Conservation (phyloP, 2,329 filamentous ascomycete species). For the Epichloe baconii region DNA sequence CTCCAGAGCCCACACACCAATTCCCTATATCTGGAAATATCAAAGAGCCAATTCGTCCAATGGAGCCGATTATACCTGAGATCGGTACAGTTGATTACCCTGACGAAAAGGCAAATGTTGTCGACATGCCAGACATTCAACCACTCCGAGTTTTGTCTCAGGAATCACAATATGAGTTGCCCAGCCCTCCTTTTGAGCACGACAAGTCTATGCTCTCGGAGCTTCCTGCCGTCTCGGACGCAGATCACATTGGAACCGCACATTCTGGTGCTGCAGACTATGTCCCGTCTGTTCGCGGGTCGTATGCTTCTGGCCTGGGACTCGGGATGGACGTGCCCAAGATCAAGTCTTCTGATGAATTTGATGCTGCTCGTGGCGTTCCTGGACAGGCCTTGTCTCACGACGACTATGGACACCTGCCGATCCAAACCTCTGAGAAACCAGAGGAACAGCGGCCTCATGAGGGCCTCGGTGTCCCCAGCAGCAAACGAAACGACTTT, state of each 20-base stretch:
- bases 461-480: conserved; percentile 36
- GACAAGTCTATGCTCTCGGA: conserved; percentile 8
- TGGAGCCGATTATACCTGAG: conserved; percentile 25
- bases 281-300: conserved; percentile 14
- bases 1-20: conserved; percentile 17
- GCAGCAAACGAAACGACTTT: conserved; percentile 45
- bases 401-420: conserved; percentile 11
- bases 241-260: conserved; percentile 9
- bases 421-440: conserved; percentile 19
- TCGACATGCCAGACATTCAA: conserved; percentile 16
- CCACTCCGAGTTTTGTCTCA: conserved; percentile 18
- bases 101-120: conserved; percentile 12
- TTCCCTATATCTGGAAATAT: conserved; percentile 8
- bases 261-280: conserved; percentile 10
- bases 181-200: conserved; percentile 11
- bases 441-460: conserved; percentile 21
- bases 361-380: conserved; percentile 6
- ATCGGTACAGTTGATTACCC: conserved; percentile 23
- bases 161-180: conserved; percentile 12
- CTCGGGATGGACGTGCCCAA: conserved; percentile 24
- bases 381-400: conserved; percentile 5
- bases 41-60: conserved; percentile 16
- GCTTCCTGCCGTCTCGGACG: conserved; percentile 6
- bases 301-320: conserved; percentile 19
- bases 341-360: conserved; percentile 13